Conservation (phyloP, 495 filamentous ascomycete genomes). For the Penicillium macrosclerotiorum region DNA sequence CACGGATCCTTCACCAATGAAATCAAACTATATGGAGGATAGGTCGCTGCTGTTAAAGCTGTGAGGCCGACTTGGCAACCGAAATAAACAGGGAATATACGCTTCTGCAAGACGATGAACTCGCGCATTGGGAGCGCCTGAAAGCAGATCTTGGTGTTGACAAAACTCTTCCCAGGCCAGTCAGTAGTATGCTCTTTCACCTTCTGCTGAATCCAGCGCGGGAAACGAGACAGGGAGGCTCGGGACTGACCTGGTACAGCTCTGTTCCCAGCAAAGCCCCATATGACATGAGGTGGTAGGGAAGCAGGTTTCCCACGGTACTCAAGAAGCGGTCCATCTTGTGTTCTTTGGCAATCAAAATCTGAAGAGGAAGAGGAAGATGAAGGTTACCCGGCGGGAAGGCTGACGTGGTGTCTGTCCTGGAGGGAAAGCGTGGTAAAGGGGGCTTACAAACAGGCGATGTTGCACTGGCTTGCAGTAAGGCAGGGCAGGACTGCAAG, state of each 20-base stretch:
- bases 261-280: constrained; percentile 51
- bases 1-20: constrained; percentile 31
- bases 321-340: constrained; percentile 17
- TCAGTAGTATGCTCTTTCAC: background rate
- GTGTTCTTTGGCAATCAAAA: background rate
- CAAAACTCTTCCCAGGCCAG: constrained; percentile 35
- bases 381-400: no score
- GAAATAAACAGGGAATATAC: constrained; percentile 56
- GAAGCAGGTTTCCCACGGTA: constrained; percentile 23
- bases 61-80: constrained; percentile 40
- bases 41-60: constrained; percentile 42
- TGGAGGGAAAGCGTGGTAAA: no score
- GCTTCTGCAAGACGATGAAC: constrained; percentile 52
- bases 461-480: no score
- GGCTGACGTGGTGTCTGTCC: background rate
- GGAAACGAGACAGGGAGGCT: background rate
- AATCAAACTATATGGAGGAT: constrained; percentile 39
- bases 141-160: constrained; percentile 52
- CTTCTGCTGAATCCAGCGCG: no score
- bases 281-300: constrained; percentile 52
- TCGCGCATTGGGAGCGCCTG: constrained; percentile 42
- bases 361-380: background rate
- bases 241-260: constrained; percentile 40
- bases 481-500: no score
- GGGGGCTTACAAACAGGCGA: no score